These are phyloP conservation scores for Ophiocordyceps sinensis DNA, from an alignment of 2,329 filamentous ascomycete species.

Conservation along the genomic window DNA sequence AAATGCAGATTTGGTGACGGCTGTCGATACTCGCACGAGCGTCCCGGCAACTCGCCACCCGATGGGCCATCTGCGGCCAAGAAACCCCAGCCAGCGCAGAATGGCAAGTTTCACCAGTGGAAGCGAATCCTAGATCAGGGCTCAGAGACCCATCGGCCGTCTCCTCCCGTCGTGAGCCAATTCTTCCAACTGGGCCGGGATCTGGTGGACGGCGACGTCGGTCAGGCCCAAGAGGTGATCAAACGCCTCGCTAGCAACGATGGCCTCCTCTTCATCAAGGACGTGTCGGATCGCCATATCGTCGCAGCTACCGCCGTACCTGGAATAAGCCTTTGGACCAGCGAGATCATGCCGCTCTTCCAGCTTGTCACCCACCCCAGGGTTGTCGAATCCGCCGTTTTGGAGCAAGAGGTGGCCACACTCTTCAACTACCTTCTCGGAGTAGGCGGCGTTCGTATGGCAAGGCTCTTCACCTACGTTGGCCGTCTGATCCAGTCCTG, in stretches of 20 bases:
- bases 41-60: no score
- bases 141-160: not conserved
- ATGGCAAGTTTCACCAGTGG: constrained; percentile 9
- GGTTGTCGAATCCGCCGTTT: constrained; percentile 20
- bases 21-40: no score
- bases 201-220: constrained; percentile 8
- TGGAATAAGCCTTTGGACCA: constrained; percentile 9
- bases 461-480: constrained; percentile 17
- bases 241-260: constrained; percentile 12
- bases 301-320: constrained; percentile 1
- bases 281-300: constrained; percentile 11
- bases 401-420: constrained; percentile 21
- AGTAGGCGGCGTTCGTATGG: constrained; percentile 16
- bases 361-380: constrained; percentile 18
- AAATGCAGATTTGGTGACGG: no score
- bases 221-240: constrained; percentile 7
- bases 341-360: constrained; percentile 18
- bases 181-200: constrained; percentile 8
- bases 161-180: not conserved
- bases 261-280: constrained; percentile 14
- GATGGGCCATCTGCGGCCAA: no score
- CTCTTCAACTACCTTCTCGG: constrained; percentile 22
- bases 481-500: constrained; percentile 7
- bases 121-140: constrained; percentile 4
- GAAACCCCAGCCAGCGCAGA: no score